phyloP scores from a whole-genome alignment of 106 monocot species.

The Narthecium ossifragum region DNA sequence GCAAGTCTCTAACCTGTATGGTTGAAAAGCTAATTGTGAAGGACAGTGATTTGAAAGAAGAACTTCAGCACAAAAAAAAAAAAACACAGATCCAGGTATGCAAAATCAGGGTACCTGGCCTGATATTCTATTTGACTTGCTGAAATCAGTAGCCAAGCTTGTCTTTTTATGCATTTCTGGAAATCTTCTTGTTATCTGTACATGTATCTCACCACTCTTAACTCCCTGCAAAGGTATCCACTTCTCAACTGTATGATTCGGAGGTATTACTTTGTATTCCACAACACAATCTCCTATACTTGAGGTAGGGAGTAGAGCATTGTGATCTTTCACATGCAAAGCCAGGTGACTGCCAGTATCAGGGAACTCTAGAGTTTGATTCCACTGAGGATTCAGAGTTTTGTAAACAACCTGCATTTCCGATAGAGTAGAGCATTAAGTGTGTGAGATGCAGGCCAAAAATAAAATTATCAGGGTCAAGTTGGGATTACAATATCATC shows the following conservation, averaged over 20 bases:
- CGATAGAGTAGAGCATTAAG: no score
- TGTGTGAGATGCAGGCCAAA: no score
- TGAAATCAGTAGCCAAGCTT: conserved; percentile 13
- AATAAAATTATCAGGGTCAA: no score
- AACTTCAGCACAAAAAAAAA: not conserved
- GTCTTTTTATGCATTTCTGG: conserved; percentile 47
- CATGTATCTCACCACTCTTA: conserved; percentile 78
- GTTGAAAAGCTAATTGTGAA: not conserved
- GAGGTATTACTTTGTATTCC: conserved; percentile 59
- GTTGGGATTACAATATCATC: no score
- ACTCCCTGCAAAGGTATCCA: conserved; percentile 96
- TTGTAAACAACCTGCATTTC: conserved; percentile 72
- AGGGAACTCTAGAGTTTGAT: conserved; percentile 86
- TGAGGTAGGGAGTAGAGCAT: conserved; percentile 65
- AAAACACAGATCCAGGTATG: not conserved
- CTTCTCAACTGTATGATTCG: conserved; percentile 67
- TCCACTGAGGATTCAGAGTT: conserved; percentile 82
- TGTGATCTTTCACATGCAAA: conserved; percentile 89
- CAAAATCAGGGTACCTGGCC: conserved; percentile 25
- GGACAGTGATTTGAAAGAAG: not conserved
- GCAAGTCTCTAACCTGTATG: conserved; percentile 45
- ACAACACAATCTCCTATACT: conserved; percentile 81
- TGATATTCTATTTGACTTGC: conserved; percentile 37
- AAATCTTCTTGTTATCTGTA: conserved; percentile 63
- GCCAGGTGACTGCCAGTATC: conserved; percentile 59